These are phyloP conservation scores for Pseudotulostoma volvatum DNA, from an alignment of 495 filamentous ascomycete species.

Conservation along the genomic window DNA sequence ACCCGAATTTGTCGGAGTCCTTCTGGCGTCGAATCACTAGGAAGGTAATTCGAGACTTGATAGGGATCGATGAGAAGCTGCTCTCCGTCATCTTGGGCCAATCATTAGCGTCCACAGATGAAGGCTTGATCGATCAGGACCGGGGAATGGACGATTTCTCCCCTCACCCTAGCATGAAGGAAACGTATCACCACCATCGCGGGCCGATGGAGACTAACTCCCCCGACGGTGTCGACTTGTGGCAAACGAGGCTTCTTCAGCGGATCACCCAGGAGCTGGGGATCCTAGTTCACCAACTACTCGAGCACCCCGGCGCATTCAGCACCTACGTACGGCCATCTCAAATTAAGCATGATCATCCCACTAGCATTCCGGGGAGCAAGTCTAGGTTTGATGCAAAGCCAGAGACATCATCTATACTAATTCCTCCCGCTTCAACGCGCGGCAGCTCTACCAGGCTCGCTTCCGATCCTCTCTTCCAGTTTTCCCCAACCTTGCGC, in stretches of 20 bases:
- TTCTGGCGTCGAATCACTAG: slow-evolving; percentile 72
- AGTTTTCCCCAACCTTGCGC: slow-evolving; percentile 30
- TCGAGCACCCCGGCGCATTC: slow-evolving; percentile 68
- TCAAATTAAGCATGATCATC: slow-evolving; percentile 10
- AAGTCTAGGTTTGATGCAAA: too few relatives aligned
- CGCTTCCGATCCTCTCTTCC: slow-evolving; percentile 13
- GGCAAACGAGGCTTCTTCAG: slow-evolving; percentile 65
- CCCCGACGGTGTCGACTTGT: slow-evolving; percentile 35
- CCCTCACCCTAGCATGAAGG: slow-evolving; percentile 8
- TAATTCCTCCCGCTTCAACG: too few relatives aligned
- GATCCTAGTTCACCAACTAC: slow-evolving; percentile 62
- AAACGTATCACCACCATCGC: neutral
- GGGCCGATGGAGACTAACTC: slow-evolving; percentile 7
- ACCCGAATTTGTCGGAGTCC: slow-evolving; percentile 34
- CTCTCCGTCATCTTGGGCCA: slow-evolving; percentile 83
- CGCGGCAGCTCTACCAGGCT: too few relatives aligned
- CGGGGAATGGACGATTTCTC: slow-evolving; percentile 13
- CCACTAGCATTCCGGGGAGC: too few relatives aligned
- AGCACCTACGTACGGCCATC: slow-evolving; percentile 46
- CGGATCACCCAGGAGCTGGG: slow-evolving; percentile 79
- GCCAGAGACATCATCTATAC: too few relatives aligned
- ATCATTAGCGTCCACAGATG: slow-evolving; percentile 36
- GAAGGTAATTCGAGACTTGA: slow-evolving; percentile 70
- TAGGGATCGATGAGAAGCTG: slow-evolving; percentile 77
- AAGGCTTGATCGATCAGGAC: slow-evolving; percentile 6